A percentile compares a stretch with the other conserved stretches of the same genome.
Evolutionary conservation across 2,329 filamentous ascomycete genomes (phyloP).

Genomic region (Drechslerella dactyloides): DNA sequence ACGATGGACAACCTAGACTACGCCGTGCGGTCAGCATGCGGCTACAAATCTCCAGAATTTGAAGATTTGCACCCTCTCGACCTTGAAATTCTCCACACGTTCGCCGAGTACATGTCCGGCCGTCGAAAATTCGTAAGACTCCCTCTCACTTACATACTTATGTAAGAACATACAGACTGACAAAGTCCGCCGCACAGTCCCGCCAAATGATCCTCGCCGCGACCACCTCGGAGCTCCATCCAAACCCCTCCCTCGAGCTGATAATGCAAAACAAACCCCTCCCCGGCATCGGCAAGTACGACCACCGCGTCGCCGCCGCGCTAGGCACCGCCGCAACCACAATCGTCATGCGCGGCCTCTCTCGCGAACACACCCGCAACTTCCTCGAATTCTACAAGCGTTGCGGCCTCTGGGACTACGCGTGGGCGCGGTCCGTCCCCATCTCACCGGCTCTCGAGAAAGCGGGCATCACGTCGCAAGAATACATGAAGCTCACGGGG

Average conservation of each 20-base stretch:
- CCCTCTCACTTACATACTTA: constrained; percentile 23
- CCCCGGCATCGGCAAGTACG: constrained; percentile 59
- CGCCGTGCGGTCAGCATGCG: constrained; percentile 74
- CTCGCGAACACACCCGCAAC: constrained; percentile 27
- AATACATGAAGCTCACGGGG: constrained; percentile 54
- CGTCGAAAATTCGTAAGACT: constrained; percentile 61
- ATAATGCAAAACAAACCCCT: constrained; percentile 54
- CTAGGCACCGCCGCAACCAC: constrained; percentile 29
- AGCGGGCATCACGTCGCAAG: constrained; percentile 21
- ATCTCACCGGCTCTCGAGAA: constrained; percentile 18
- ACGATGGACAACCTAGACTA: constrained; percentile 79
- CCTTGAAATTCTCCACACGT: constrained; percentile 75
- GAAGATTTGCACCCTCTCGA: constrained; percentile 85
- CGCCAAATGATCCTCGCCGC: constrained; percentile 74
- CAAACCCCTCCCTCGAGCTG: constrained; percentile 57
- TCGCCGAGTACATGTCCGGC: constrained; percentile 74
- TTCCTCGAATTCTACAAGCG: constrained; percentile 47
- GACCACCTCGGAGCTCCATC: constrained; percentile 63
- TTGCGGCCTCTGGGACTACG: constrained; percentile 41
- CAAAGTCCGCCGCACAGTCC: constrained; percentile 59
- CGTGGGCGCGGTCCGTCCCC: constrained; percentile 33
- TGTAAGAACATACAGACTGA: constrained; percentile 66
- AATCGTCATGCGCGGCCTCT: constrained; percentile 32
- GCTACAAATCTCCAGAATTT: constrained; percentile 74
- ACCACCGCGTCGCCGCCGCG: constrained; percentile 59